Evolutionary conservation across 495 filamentous ascomycete genomes (phyloP).

Genomic region (Pyrenopolyporus hunteri): DNA sequence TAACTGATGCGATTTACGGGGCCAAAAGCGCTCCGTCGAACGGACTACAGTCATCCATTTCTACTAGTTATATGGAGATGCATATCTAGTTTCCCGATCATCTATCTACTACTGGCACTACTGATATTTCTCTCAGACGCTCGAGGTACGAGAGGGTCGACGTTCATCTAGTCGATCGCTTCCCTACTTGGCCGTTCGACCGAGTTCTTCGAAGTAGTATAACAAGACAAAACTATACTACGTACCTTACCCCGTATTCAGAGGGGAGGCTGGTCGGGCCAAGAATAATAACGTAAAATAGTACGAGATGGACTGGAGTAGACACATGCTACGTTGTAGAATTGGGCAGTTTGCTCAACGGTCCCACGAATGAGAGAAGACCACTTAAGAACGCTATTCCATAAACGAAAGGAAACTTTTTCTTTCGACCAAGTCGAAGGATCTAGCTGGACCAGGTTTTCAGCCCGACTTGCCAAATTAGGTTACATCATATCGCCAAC

Average conservation of each 20-base stretch:
- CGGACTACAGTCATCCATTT: not conserved
- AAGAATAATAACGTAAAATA: conserved; percentile 29
- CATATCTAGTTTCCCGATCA: too few species aligned
- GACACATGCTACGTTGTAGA: too few species aligned
- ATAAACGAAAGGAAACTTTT: conserved; percentile 9
- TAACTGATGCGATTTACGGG: conserved; percentile 9
- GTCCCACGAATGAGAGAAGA: conserved; percentile 17
- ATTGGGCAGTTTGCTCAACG: not conserved
- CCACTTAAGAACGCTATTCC: conserved; percentile 12
- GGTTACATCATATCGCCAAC: conserved; percentile 8
- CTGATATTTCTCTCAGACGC: too few species aligned
- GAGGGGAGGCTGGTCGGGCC: conserved; percentile 15
- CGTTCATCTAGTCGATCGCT: too few species aligned
- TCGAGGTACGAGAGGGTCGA: too few species aligned
- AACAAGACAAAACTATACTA: too few species aligned
- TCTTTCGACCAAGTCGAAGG: conserved; percentile 21
- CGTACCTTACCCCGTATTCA: not conserved
- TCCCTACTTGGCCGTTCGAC: too few species aligned
- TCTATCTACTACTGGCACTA: too few species aligned
- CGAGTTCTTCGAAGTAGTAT: too few species aligned
- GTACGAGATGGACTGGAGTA: conserved; percentile 14
- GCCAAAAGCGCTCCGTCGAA: conserved; percentile 1
- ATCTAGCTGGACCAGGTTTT: conserved; percentile 15
- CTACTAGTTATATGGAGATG: too few species aligned
- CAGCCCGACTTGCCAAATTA: conserved; percentile 26